Percentiles rank a stretch among this genome's conserved stretches.
phyloP scores from a whole-genome alignment of 495 filamentous ascomycete genomes.

The Penicillium herquei region DNA sequence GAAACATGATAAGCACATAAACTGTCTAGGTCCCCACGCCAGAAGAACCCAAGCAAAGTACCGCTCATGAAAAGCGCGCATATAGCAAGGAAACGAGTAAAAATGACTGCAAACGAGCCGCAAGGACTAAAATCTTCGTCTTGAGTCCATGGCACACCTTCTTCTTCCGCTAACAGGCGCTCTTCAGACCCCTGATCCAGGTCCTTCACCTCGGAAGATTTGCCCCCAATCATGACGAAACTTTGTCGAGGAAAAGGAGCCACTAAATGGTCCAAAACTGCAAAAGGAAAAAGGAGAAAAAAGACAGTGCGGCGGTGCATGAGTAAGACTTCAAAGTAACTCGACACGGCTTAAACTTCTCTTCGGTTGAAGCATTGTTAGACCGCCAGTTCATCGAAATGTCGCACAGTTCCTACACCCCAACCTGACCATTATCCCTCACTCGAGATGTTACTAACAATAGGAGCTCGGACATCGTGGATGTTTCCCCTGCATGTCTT shows the following conservation, averaged over 20 bases:
- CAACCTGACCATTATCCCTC: neutral
- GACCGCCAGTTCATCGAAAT: neutral
- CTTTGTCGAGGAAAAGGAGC: neutral
- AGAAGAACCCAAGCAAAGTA: slow-evolving; percentile 26
- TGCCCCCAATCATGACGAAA: slow-evolving; percentile 6
- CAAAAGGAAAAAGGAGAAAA: neutral
- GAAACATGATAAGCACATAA: slow-evolving; percentile 22
- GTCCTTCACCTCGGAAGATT: neutral
- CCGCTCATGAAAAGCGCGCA: slow-evolving; percentile 11
- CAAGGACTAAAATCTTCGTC: slow-evolving; percentile 1
- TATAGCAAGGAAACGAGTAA: slow-evolving; percentile 7
- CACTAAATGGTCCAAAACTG: neutral
- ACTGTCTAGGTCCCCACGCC: slow-evolving; percentile 15
- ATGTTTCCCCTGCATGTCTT: slow-evolving; percentile 23
- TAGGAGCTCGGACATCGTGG: neutral
- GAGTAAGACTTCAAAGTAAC: too few relatives aligned
- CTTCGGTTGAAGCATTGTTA: neutral
- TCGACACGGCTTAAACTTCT: too few relatives aligned
- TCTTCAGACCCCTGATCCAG: slow-evolving; percentile 1
- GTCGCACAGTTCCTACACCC: neutral
- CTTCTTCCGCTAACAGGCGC: slow-evolving; percentile 16
- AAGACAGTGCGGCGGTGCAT: neutral
- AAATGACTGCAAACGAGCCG: neutral
- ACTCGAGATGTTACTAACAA: neutral
- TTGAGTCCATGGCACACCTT: slow-evolving; percentile 8